Base-by-base conservation (phyloP, 768 basidiomycete genomes). In the Coprinopsis marcescibilis region DNA sequence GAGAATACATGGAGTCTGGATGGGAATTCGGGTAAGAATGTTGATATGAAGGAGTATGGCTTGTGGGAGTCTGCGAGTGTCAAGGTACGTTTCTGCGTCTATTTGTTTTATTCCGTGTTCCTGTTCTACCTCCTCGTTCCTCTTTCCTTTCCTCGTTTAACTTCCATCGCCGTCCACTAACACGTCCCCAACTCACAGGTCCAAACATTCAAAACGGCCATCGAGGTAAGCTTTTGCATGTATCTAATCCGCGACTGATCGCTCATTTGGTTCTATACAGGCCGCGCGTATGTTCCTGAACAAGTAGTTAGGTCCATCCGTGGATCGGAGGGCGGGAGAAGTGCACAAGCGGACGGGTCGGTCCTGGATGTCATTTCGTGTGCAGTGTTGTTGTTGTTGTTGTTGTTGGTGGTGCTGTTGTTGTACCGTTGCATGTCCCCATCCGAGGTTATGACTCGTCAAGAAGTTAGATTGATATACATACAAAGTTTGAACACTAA, bases 51-150 rank as follows among this genome's bases (percentile, higher is more conserved):
- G 62, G 67, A 71, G 37, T 96, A 97, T 63, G 93, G 93, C 1
- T 68, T 99, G 50, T 90, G 90, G 55, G 96, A 99, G 69, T 91
- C 88, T 27, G 93, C 95, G 3, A 92, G 90, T 54, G 95, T 99
- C 60, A 98, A 98, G 76, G 82, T 84, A 49, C 19, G 61, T 49
- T n/a, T 21, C 5, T 2, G 3, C 19, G 14, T 2, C 24, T 8
- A 8, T 8, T 8, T 32, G 8, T 8, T 8, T 19, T 27, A 10
- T 32, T 42, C 43, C 42, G 2, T 11, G 8, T 46, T 24, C n/a
- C n/a, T n/a, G 8, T 32, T 8, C n/a, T 32, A n/a, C n/a, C n/a
- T n/a, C n/a, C n/a, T n/a, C n/a, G n/a, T n/a, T n/a, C n/a, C n/a
- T n/a, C n/a, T n/a, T n/a, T n/a, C n/a, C n/a, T n/a, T n/a, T n/a